Evolutionary conservation across 2,329 filamentous ascomycete genomes (phyloP).

Genomic region (Gaeumannomyces sp.): DNA sequence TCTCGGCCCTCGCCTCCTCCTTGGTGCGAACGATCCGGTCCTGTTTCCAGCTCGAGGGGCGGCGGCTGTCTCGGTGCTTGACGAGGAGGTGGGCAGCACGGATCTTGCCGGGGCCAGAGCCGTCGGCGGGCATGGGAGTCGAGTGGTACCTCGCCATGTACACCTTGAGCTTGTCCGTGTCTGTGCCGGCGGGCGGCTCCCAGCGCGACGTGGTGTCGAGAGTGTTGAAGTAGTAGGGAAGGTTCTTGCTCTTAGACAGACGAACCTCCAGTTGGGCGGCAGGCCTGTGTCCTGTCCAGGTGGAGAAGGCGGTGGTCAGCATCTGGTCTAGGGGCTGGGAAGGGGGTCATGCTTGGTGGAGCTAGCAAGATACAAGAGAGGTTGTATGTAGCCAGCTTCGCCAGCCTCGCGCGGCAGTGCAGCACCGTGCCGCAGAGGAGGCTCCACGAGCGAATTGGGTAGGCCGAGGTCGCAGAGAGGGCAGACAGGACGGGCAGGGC

Average conservation of each 20-base stretch:
- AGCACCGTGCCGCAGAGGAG: not conserved
- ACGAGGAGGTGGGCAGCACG: constrained; percentile 87
- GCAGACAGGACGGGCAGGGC: not conserved
- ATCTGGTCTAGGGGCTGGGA: not conserved
- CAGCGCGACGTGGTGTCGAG: constrained; percentile 83
- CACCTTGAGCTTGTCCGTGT: constrained; percentile 84
- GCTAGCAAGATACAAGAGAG: not conserved
- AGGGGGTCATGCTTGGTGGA: not conserved
- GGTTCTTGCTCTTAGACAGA: constrained; percentile 96
- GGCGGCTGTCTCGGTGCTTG: constrained; percentile 83
- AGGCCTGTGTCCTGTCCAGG: constrained; percentile 68
- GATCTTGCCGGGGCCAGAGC: constrained; percentile 64
- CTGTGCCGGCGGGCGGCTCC: constrained; percentile 84
- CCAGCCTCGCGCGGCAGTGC: too few relatives aligned
- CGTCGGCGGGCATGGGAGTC: constrained; percentile 34
- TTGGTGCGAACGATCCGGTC: constrained; percentile 81
- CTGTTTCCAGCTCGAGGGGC: constrained; percentile 80
- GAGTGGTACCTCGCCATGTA: constrained; percentile 92
- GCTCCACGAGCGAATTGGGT: not conserved
- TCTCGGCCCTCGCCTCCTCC: constrained; percentile 75
- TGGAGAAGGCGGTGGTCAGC: not conserved
- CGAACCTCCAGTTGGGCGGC: constrained; percentile 86
- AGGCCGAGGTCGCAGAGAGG: not conserved
- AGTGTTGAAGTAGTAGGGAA: constrained; percentile 97
- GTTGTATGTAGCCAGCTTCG: not conserved